Base-by-base conservation (phyloP, 441 rosid species). In the Croton setiger region DNA sequence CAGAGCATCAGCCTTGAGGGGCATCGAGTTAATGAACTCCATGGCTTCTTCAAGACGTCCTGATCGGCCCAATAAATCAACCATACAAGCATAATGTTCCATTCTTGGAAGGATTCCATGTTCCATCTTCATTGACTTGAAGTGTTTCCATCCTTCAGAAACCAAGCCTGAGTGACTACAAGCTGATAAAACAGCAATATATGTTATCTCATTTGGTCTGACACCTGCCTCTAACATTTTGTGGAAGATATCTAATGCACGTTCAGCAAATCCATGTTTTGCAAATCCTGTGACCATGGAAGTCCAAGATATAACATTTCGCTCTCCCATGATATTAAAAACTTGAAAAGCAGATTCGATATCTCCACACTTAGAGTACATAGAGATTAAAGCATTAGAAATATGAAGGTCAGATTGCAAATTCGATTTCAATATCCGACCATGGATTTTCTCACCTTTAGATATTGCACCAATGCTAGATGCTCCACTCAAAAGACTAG, bases 401-500 rank as follows among this genome's bases (percentile, higher is more conserved):
- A 64, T 31, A 43, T 49, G 58, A n/a, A 64, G 47, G 31, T 64
- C 49, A 4, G 27, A 33, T 27, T n/a, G 15, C 11, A 49, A 64
- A 64, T 33, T 58, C 5, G n/a, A 64, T 64, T 49, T 64, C 56
- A 64, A 15, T 64, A 49, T 37, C 44, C 45, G 58, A 64, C 27
- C 68, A 48, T 64, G 68, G 44, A 64, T 64, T 49, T 64, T 57
- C 47, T 64, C 68, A 33, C 68, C 68, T 58, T 64, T 49, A n/a
- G 57, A 21, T 13, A 64, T 64, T 33, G 57, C 57, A 64, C 68
- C 68, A 64, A 64, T 64, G 68, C 58, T 35, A 64, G 68, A 64
- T 48, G 58, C 68, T 64, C 68, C 68, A 35, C 68, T 64, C 27
- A 64, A 35, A 64, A 64, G 57, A 39, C 68, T 64, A 64, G 68